Base-by-base conservation (phyloP, 345 rosid genomes). In the Anacardium occidentale region DNA sequence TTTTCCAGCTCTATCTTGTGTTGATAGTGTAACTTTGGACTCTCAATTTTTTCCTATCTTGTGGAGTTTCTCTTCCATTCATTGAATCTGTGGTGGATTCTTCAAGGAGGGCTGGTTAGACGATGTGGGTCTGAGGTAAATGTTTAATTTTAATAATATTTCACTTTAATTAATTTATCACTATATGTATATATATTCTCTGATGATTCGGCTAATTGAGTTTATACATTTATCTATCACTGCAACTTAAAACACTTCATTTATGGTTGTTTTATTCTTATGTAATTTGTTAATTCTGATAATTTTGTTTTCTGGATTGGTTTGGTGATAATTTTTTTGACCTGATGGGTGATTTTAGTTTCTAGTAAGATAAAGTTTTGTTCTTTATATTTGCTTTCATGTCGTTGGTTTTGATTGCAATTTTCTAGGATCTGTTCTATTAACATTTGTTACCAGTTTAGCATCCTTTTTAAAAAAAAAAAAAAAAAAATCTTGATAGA, bases 41-140 rank as follows among this genome's bases (percentile, higher is more conserved):
- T 80, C 66, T 74, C 75, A 78, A 74, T 72, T 81, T 66, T 83
- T 66, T 83, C 67, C 32, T 3, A 61, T 51, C 81, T 76, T 84
- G 82, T 73, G 81, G 79, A 80, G 77, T 10, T 73, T 77, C 59
- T 65, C 53, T 54, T 76, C 66, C 57, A 77, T 52, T 78, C 79
- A 76, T 83, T 83, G 82, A 85, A 82, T 82, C 85, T 86, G 78
- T 73, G 81, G 64, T 25, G 76, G 80, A 74, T 75, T 80, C 83
- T 77, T 83, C 70, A 76, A 48, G 78, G 73, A 50, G 77, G 75
- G 83, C 79, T 78, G 84, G 86, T 83, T 73, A 75, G 84, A 86
- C 71, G 90, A 87, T 87, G 90, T 88, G 88, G 87, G 93, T 89
- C 90, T 90, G 82, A 89, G 94, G 94, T 89, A 82, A 86, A 82